Base-by-base conservation (phyloP, 208 protist genomes). In the Porcisia deanei region DNA sequence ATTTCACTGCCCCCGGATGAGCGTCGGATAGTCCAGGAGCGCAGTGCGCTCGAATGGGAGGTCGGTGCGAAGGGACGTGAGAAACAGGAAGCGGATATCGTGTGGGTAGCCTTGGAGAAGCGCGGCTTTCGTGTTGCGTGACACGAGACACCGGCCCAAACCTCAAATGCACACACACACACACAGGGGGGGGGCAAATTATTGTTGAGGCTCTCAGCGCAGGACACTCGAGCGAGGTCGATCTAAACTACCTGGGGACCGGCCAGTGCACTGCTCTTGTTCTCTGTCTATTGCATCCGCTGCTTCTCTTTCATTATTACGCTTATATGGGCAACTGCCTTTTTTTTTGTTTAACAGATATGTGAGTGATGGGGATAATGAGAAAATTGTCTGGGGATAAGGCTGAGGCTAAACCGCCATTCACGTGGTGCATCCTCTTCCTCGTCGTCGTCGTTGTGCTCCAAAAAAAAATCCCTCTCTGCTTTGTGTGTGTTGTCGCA, bases 1-100 rank as follows among this genome's bases (percentile, higher is more conserved):
- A 71, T 90, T n/a, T 66, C 70, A 14, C 72, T 90, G 30, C 78
- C 86, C 2, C 65, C 68, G 18, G 68, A 80, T 10, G 83, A 90
- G 68, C 76, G 78, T 7, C 65, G 60, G 49, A 83, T 77, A 58
- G 79, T 87, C 25, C 59, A 81, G 61, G 71, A 30, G 47, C 71
- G 69, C 55, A 67, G 75, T 18, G 78, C 74, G 47, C 59, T 73
- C 41, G 65, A 71, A 73, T 65, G 53, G 20, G 53, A 37, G 39
- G 68, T 78, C 37, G 71, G 72, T 9, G 63, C 76, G 53, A 80
- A 60, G 39, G 63, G 55, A 45, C 67, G 77, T 58, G 52, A 18
- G 66, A 67, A 80, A 55, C 67, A 76, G 47, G 77, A 79, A 45
- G 67, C 71, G 54, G 68, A 34, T 59, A 60, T 77, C 6, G 60